Base-by-base conservation (phyloP, 1,284 basidiomycete species). In the Clitocybe nebularis region DNA sequence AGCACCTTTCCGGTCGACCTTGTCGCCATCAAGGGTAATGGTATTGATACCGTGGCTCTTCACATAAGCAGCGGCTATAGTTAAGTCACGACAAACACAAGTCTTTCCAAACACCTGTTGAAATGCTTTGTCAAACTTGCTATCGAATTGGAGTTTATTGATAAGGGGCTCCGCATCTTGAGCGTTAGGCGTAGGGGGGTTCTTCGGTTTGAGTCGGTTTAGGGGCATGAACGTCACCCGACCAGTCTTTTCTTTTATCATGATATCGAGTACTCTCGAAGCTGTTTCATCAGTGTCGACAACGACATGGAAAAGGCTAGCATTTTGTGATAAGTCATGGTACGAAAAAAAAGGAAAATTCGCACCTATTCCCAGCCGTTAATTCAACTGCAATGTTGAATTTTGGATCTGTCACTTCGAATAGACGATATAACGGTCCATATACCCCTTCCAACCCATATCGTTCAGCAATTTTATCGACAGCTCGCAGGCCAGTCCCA, bases 21-120 rank as follows among this genome's bases (percentile, higher is more conserved):
- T 93, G 72, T 99, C 96, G 41, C 96, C 96, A 51, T 97, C 94
- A 30, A 97, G 77, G 3, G 96, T 99, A 63, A 99, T 97, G 6
- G 93, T 94, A 64, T 96, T 98, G 59, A 99, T 85, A 3, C 84
- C 84, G 60, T 98, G 93, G 54, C 85, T 89, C 58, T 95, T 89
- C 36, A 95, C 93, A 63, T 98, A 99, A 4, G 91, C 89, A 3
- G 93, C 89, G 5, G 93, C 95, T 52, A 94, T 87, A 7, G 86
- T 85, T 44, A 99, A 79, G 58, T 95, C 91, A 23, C 86, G 79
- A 60, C 95, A 98, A 25, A 99, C 89, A 62, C 95, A 93, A 0
- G 93, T 98, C 63, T 93, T 93, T 23, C 93, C 93, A 56, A 99
- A 99, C n/a, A 99, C 93, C 61, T 98, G 95, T 59, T 94, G 84